Evolutionary conservation across 768 basidiomycete species (phyloP), one percentile per base, ranked within the genome.

Genomic region (Mycena chlorophos): DNA sequence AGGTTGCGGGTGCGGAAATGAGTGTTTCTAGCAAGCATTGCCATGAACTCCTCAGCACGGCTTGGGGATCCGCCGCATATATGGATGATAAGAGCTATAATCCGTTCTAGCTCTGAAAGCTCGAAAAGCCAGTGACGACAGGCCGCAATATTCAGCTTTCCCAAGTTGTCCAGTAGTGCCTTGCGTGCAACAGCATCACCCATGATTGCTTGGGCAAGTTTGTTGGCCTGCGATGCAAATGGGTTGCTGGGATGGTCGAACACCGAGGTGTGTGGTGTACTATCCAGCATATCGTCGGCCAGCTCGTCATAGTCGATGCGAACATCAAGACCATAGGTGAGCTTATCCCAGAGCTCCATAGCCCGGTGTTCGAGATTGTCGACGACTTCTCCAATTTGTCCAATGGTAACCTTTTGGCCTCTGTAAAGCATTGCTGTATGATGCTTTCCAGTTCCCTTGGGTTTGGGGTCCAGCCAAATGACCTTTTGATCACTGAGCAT

Each of bases 21-120:
- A 0, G 64, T 52, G 42, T 72, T 71, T 2, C 67, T 66, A n/a
- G 69, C 67, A 4, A 69, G 57, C 29, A 63, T 66, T 1, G 25
- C 12, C 19, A 23, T 26, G 1, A 55, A 31, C 49, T 55, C 54
- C 1, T 45, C 69, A 61, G 2, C 45, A 6, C 16, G 55, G 49
- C 13, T 57, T 51, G n/a, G 62, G 17, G 1, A 52, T n/a, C 49
- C 54, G 6, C 49, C 59, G 0, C 54, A 57, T 49, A 70, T 66
- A 31, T 57, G 52, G 39, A 65, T 67, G 2, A 48, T 47, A 16
- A 58, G 47, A 3, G 68, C 38, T 2, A 70, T 46, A 0, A 54
- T 3, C 39, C 27, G 38, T 19, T 55, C 54, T 2, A 50, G 13
- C 10, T 19, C 16, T 3, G 54, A 47, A 2, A 55, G 29, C 16